These are phyloP conservation scores for Ambrosiella beaveri DNA, from an alignment of 2,329 filamentous ascomycete genomes.

Conservation along the genomic window DNA sequence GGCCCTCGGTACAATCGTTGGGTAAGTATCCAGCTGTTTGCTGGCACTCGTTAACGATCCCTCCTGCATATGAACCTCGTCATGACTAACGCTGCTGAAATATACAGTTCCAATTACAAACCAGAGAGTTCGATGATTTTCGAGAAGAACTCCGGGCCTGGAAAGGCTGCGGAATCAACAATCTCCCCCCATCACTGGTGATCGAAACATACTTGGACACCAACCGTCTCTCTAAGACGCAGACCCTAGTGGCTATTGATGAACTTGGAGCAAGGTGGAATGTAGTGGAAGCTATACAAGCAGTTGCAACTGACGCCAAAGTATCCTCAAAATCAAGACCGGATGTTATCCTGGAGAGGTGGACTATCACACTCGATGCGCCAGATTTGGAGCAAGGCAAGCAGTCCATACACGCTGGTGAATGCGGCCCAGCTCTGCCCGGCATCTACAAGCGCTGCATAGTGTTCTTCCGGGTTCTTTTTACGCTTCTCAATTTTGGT, in stretches of 20 bases:
- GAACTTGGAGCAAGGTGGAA: slow-evolving; percentile 87
- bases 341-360: slow-evolving; percentile 77
- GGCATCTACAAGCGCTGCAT: slow-evolving; percentile 96
- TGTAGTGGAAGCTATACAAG: slow-evolving; percentile 65
- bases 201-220: slow-evolving; percentile 84
- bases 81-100: slow-evolving; percentile 4
- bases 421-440: slow-evolving; percentile 42
- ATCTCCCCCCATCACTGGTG: slow-evolving; percentile 64
- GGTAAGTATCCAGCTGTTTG: slow-evolving; percentile 36
- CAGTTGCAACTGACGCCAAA: slow-evolving; percentile 26
- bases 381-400: slow-evolving; percentile 13
- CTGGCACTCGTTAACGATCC: background rate
- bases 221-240: slow-evolving; percentile 59
- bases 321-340: slow-evolving; percentile 32
- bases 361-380: slow-evolving; percentile 41
- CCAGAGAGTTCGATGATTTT: slow-evolving; percentile 82
- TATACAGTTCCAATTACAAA: slow-evolving; percentile 75
- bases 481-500: slow-evolving; percentile 23
- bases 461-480: slow-evolving; percentile 80
- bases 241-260: slow-evolving; percentile 75
- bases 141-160: slow-evolving; percentile 64
- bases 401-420: background rate
- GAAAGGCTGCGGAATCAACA: slow-evolving; percentile 63
- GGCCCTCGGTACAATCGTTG: slow-evolving; percentile 61
- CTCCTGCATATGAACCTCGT: background rate